Evolutionary conservation across 2,329 filamentous ascomycete species (phyloP).

Genomic region (Tolypocladium ophioglossoides): DNA sequence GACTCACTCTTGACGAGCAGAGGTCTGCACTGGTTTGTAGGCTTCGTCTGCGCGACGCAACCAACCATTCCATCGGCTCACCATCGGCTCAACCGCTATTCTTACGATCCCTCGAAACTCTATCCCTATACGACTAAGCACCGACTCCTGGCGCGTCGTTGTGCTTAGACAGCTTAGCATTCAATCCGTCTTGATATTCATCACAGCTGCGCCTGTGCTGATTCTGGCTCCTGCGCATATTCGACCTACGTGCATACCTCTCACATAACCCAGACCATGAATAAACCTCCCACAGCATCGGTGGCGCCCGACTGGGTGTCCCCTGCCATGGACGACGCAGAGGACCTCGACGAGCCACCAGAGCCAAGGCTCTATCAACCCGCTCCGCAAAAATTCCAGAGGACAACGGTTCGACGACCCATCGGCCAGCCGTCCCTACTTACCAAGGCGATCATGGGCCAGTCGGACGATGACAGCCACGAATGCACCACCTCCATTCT

Average conservation of each 20-base stretch:
- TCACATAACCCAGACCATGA: constrained; percentile 14
- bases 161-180: not conserved
- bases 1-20: constrained; percentile 6
- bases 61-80: constrained; percentile 2
- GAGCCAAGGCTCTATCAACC: constrained; percentile 36
- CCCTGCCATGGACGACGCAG: constrained; percentile 47
- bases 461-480: constrained; percentile 45
- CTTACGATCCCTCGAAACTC: not conserved
- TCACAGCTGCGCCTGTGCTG: not conserved
- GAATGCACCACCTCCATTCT: constrained; percentile 26
- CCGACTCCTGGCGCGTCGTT: not conserved
- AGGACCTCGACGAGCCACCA: constrained; percentile 83
- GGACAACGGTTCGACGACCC: constrained; percentile 35
- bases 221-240: too few species aligned
- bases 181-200: not conserved
- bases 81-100: not conserved
- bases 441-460: constrained; percentile 69
- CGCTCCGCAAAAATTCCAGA: constrained; percentile 29
- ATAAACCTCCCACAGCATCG: constrained; percentile 11
- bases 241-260: not conserved
- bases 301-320: constrained; percentile 22
- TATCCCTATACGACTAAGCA: not conserved
- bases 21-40: constrained; percentile 14
- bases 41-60: constrained; percentile 12
- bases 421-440: constrained; percentile 67